Conservation (phyloP, 345 rosid genomes). For the Eucalyptus lansdowneana region DNA sequence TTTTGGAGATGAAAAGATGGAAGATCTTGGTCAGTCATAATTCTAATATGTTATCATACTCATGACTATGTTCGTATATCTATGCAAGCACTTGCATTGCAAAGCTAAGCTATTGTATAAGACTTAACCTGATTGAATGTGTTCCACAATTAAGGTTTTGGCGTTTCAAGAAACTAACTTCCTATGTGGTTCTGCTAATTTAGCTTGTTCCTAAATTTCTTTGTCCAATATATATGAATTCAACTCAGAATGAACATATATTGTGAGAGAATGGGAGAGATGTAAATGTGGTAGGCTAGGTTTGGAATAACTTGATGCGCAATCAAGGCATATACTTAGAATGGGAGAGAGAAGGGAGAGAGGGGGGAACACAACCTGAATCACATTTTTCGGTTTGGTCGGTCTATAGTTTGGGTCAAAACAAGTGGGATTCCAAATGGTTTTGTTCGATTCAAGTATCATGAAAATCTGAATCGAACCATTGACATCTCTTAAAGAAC, state of each 20-base stretch:
- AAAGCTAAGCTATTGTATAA: not conserved
- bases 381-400: too few species aligned
- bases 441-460: accelerated
- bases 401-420: too few species aligned
- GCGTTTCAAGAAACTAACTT: too few species aligned
- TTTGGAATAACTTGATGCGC: not conserved
- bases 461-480: too few species aligned
- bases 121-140: not conserved
- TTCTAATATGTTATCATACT: too few species aligned
- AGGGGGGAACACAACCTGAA: not conserved
- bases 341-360: too few species aligned
- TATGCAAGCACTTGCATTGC: not conserved
- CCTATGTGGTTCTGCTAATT: too few species aligned
- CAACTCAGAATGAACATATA: not conserved
- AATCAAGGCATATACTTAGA: not conserved
- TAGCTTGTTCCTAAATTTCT: not conserved
- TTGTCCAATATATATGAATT: not conserved
- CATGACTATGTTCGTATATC: not conserved
- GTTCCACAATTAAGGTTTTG: not conserved
- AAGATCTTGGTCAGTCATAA: not conserved
- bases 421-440: not conserved
- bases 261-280: too few species aligned
- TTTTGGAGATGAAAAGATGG: not conserved
- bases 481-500: accelerated
- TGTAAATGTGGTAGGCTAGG: not conserved